Evolutionary conservation across 2,329 filamentous ascomycete genomes (phyloP).

Genomic region (Aspergillus sp.): DNA sequence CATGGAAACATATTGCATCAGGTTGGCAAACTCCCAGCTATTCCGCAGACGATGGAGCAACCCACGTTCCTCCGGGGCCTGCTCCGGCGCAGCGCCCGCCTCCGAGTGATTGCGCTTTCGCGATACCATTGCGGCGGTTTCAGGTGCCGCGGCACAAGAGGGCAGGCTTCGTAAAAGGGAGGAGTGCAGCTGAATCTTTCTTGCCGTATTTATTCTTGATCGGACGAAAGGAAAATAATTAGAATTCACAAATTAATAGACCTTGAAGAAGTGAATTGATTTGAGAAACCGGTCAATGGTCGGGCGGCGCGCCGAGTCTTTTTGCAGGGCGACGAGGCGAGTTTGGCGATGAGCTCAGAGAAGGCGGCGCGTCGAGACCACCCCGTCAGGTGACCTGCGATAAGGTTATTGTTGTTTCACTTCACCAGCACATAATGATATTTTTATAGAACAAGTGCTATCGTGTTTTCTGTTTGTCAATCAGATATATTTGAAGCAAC

Average conservation of each 20-base stretch:
- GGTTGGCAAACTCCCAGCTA: slow-evolving; percentile 91
- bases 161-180: background rate
- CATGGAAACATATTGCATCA: slow-evolving; percentile 87
- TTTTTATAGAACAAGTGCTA: no score
- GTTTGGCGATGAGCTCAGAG: slow-evolving; percentile 22
- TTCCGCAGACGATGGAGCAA: slow-evolving; percentile 67
- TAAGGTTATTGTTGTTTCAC: slow-evolving; percentile 4
- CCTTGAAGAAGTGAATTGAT: slow-evolving; percentile 1
- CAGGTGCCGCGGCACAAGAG: slow-evolving; percentile 19
- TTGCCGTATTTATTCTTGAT: background rate
- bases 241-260: background rate
- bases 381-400: slow-evolving; percentile 23
- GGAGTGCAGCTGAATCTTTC: background rate
- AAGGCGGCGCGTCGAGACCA: slow-evolving; percentile 27
- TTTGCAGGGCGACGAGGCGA: slow-evolving; percentile 19
- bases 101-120: slow-evolving; percentile 52
- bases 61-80: slow-evolving; percentile 28
- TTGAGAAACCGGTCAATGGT: background rate
- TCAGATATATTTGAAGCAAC: no score
- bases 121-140: slow-evolving; percentile 43
- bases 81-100: slow-evolving; percentile 46
- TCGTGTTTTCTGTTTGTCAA: no score
- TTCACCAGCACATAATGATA: no score
- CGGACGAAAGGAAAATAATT: background rate
- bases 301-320: slow-evolving; percentile 1